Percentiles rank a stretch among this genome's conserved stretches.
These are phyloP conservation scores for Colletotrichum coccodes DNA, from an alignment of 2,329 filamentous ascomycete genomes.

Conservation along the genomic window DNA sequence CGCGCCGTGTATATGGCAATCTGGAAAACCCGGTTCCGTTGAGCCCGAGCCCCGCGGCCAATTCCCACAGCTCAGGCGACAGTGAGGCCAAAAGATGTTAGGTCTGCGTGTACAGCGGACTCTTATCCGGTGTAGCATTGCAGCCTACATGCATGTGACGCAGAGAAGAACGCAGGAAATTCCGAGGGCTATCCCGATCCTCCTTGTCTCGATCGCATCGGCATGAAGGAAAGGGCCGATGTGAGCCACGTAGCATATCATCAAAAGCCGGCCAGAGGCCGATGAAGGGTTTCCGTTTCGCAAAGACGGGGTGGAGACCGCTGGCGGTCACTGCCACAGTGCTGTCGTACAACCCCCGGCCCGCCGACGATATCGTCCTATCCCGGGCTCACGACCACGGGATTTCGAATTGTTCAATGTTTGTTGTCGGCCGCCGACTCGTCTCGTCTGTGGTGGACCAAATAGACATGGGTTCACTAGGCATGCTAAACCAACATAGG, in stretches of 20 bases:
- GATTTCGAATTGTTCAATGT: not conserved
- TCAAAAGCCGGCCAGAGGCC: not conserved
- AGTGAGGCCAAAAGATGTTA: not conserved
- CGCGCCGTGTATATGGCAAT: not conserved
- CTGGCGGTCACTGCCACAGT: constrained; percentile 21
- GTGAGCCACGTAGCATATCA: not conserved
- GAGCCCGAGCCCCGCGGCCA: not conserved
- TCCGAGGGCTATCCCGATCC: not conserved
- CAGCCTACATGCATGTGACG: not conserved
- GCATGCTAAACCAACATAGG: not conserved
- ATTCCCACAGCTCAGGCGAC: not conserved
- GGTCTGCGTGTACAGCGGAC: not conserved
- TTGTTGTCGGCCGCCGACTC: not conserved
- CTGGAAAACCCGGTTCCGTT: not conserved
- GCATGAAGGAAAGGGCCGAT: not conserved
- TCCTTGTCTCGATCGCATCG: not conserved
- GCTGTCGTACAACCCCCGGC: not conserved
- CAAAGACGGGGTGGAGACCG: constrained; percentile 3
- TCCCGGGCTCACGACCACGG: not conserved
- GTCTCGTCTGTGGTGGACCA: not conserved
- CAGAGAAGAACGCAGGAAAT: not conserved
- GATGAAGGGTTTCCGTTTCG: not conserved
- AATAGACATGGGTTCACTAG: not conserved
- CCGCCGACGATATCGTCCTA: not conserved
- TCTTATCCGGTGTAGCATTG: not conserved